Evolutionary conservation across 176 grass and related monocot genomes (phyloP).

Genomic region (Aegilops speltoides): DNA sequence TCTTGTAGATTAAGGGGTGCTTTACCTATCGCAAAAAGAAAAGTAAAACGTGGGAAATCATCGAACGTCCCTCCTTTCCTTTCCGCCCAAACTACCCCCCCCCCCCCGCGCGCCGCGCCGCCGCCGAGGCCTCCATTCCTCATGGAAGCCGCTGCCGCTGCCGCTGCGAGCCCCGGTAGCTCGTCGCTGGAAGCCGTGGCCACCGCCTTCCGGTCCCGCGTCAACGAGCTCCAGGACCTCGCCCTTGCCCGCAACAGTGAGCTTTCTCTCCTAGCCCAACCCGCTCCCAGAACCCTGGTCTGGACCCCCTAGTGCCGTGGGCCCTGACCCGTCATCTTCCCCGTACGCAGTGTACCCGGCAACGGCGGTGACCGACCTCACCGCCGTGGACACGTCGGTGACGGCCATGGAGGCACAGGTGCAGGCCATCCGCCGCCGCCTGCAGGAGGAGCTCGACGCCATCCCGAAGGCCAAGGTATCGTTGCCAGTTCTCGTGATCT

Average conservation of each 20-base stretch:
- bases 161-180: constrained; percentile 38
- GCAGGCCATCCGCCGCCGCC: constrained; percentile 49
- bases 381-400: constrained; percentile 56
- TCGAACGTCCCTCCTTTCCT: neutral
- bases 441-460: constrained; percentile 78
- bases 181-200: constrained; percentile 59
- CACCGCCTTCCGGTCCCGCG: constrained; percentile 57
- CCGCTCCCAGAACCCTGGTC: constrained; percentile 27
- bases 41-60: too few species aligned
- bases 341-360: constrained; percentile 60
- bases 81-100: constrained; percentile 24
- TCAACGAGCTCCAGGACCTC: constrained; percentile 75
- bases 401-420: constrained; percentile 83
- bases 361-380: constrained; percentile 57
- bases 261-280: neutral
- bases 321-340: neutral
- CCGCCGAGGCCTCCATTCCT: neutral
- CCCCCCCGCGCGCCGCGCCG: too few species aligned
- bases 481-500: neutral
- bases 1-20: too few species aligned
- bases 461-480: constrained; percentile 93
- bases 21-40: too few species aligned
- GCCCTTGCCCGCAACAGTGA: constrained; percentile 93
- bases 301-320: neutral
- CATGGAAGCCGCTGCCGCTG: constrained; percentile 56